Percentiles rank a stretch among this genome's conserved stretches.
Evolutionary conservation across 352 stramenopile genomes (phyloP).

Genomic region (Pythium insidiosum): DNA sequence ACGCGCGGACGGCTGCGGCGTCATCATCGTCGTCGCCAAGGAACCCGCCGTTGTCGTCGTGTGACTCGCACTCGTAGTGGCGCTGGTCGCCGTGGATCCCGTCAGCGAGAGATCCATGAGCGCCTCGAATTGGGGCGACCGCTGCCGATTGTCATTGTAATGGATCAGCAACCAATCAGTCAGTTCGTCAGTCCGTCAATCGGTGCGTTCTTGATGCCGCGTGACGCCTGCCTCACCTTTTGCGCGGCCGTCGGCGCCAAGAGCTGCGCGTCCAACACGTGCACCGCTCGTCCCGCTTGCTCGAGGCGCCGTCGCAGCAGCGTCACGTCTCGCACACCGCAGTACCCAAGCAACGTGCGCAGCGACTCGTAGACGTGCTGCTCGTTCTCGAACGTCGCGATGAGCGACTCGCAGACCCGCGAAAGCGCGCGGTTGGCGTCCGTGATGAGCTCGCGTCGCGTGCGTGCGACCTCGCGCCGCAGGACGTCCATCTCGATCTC

Average conservation of each 20-base stretch:
- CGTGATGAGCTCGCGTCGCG: constrained; percentile 47
- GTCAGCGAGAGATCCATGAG: too few species aligned
- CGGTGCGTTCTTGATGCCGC: too few species aligned
- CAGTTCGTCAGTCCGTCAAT: background rate
- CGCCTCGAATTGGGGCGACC: too few species aligned
- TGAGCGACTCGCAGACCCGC: constrained; percentile 45
- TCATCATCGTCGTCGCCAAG: too few species aligned
- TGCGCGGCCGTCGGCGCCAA: constrained; percentile 32
- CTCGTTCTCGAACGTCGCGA: constrained; percentile 65
- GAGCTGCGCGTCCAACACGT: constrained; percentile 54
- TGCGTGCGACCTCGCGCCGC: constrained; percentile 30
- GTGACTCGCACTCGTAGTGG: too few species aligned
- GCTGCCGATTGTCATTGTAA: too few species aligned
- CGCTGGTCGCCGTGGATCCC: too few species aligned
- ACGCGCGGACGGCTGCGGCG: too few species aligned
- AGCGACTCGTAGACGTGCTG: constrained; percentile 68
- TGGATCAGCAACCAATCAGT: too few species aligned
- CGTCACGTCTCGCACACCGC: constrained; percentile 27
- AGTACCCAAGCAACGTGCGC: constrained; percentile 48
- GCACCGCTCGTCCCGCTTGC: constrained; percentile 35
- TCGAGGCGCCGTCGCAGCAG: constrained; percentile 51
- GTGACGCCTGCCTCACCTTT: constrained; percentile 19
- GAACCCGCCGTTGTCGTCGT: too few species aligned
- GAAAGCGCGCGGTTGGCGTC: constrained; percentile 32
- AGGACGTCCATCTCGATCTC: constrained; percentile 58